Percentiles rank a stretch among this genome's conserved stretches.
Conservation (phyloP, 176 grass and related monocot genomes). For the Ensete ventricosum region DNA sequence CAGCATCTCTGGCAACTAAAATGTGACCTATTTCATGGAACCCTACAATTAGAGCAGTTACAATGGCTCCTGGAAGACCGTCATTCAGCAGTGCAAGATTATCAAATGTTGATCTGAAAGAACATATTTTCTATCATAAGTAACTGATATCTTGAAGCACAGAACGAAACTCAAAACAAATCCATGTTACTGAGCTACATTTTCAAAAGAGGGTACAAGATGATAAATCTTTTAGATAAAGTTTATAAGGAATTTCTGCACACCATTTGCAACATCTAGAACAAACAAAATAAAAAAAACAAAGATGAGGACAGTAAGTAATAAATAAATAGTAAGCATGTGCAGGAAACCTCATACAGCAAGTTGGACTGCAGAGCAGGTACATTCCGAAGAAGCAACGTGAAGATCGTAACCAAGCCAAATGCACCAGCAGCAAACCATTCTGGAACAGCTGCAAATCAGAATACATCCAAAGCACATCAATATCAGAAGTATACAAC, state of each 20-base stretch:
- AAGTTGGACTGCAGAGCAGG: slow-evolving; percentile 84
- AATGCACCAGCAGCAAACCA: slow-evolving; percentile 88
- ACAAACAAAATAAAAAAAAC: slow-evolving; percentile 10
- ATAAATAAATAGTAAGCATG: background rate
- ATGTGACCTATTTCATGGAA: slow-evolving; percentile 92
- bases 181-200: too few relatives aligned
- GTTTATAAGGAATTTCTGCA: background rate
- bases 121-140: slow-evolving; percentile 20
- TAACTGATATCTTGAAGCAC: background rate
- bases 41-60: slow-evolving; percentile 63
- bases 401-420: slow-evolving; percentile 82
- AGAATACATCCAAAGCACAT: slow-evolving; percentile 1
- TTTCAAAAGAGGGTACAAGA: too few relatives aligned
- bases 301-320: slow-evolving; percentile 19
- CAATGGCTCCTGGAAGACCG: slow-evolving; percentile 63
- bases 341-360: slow-evolving; percentile 90
- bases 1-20: slow-evolving; percentile 57
- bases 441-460: slow-evolving; percentile 65
- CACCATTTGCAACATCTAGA: background rate
- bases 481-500: background rate
- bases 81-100: slow-evolving; percentile 83
- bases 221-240: background rate
- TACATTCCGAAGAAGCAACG: slow-evolving; percentile 87
- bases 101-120: slow-evolving; percentile 85
- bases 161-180: background rate